Evolutionary conservation across 2,329 filamentous ascomycete species (phyloP), one percentile per base, ranked within the genome.

Genomic region (Cyphellophora europaea): DNA sequence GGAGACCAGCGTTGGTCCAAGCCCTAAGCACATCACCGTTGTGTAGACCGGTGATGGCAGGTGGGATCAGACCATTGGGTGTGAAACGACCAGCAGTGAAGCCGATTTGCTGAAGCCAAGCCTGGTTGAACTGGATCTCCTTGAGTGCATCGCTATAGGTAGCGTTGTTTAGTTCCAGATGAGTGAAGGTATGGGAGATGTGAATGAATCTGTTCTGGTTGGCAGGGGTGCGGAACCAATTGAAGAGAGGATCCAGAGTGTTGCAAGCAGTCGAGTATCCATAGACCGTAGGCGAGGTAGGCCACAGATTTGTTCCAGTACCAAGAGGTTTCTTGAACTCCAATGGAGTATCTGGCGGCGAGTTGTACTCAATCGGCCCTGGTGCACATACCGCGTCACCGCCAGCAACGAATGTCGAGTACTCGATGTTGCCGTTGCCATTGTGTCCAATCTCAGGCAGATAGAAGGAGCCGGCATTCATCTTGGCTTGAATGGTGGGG

Each of bases 141-240:
- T 67, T 70, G 38, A 53, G 52, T 2, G 71, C 60, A 45, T 79
- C 74, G 3, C 58, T 49, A 54, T 73, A 77, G 1, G 74, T 77
- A 6, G 72, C 69, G 42, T 77, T 77, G 47, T 77, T 69, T 38
- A 76, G 55, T 42, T 69, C 67, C 44, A 68, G 58, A 43, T 78
- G 74, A 3, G 71, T 72, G 52, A 77, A 78, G 1, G 74, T 78
- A 53, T 79, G 74, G 2, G 72, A 75, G n/a, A 79, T 57, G 35
- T 74, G 67, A 5, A 65, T 68, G 50, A 74, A 78, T 8, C 58
- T 56, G 51, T 77, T 63, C 14, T 63, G 59, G 49, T 77, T 74
- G 3, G 42, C 42, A 6, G 58, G 35, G n/a, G 50, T 66, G 16
- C 61, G 53, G 55, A 73, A 75, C 72, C 72, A 79, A n/a, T 56